Percentiles rank a stretch among this genome's conserved stretches.
Conservation (phyloP, 768 basidiomycete genomes). For the Amanita inopinata region DNA sequence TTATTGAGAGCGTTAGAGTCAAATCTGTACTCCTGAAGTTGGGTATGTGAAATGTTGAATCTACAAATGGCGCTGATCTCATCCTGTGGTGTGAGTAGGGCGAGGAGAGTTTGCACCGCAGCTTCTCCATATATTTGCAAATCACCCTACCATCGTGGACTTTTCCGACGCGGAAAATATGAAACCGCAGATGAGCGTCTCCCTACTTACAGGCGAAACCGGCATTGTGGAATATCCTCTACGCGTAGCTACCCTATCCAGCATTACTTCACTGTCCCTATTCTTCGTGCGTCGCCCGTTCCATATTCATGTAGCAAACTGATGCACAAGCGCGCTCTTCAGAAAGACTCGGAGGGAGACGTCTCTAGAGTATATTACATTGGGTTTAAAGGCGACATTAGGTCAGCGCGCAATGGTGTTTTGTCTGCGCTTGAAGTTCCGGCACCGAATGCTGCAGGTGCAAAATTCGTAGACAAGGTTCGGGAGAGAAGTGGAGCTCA, state of each 20-base stretch:
- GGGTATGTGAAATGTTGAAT: conserved; percentile 32
- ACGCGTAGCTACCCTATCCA: conserved; percentile 66
- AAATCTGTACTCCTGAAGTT: conserved; percentile 69
- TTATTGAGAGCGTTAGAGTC: conserved; percentile 67
- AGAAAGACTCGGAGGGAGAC: conserved; percentile 64
- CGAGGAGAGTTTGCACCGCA: conserved; percentile 68
- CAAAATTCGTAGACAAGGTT: conserved; percentile 50
- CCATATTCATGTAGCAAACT: neutral
- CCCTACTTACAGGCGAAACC: conserved; percentile 60
- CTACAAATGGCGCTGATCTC: conserved; percentile 1
- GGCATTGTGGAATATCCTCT: conserved; percentile 70
- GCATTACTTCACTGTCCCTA: conserved; percentile 60
- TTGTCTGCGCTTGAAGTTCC: conserved; percentile 61
- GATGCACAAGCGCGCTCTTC: conserved; percentile 2
- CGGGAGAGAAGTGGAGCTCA: conserved; percentile 49
- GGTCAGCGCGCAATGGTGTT: conserved; percentile 44
- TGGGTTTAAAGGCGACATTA: conserved; percentile 73
- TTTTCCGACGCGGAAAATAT: conserved; percentile 63
- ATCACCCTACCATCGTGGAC: conserved; percentile 66
- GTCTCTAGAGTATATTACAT: conserved; percentile 63
- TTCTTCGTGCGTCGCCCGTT: conserved; percentile 57
- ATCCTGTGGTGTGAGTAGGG: conserved; percentile 33
- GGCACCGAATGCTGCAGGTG: conserved; percentile 74
- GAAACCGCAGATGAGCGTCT: conserved; percentile 63
- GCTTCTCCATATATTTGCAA: conserved; percentile 68